Base-by-base conservation (phyloP, 768 basidiomycete genomes). In the Gelatoporia subvermispora region DNA sequence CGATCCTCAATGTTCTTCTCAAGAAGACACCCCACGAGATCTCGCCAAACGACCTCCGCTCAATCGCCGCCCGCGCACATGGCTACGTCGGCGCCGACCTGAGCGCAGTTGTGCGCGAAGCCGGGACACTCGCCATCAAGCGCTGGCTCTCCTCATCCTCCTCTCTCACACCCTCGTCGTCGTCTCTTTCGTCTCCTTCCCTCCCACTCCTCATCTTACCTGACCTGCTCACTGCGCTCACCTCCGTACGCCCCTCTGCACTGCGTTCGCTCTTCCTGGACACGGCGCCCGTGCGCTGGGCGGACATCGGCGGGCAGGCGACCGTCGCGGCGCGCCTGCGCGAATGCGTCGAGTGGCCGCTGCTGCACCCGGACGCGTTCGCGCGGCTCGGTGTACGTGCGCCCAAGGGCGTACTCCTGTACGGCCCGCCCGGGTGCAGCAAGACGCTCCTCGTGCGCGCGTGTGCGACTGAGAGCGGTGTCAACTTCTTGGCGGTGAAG, bases 51-150 rank as follows among this genome's bases (percentile, higher is more conserved):
- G 82, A 88, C 9, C 77, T 99, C 2, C 68, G 74, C 21, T 55
- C 73, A 2, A 67, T 97, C 16, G 86, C 94, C 0, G 74, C 79
- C 10, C 79, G 79, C 25, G 93, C 93, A 10, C 93, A 99, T 54
- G 96, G 96, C 0, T 98, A 94, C 63, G 96, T 99, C 40, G 96
- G 95, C 7, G 96, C 96, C 4, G 96, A 99, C 66, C 75, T 99
- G 38, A 84, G 85, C 25, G 91, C 93, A 0, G 82, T 97, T 46
- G 82, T 97, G 20, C 86, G 95, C 25, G 90, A 95, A 67, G 93
- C 93, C 8, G 94, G 94, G 2, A 93, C 93, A 2, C 66, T 82
- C 18, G 88, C 93, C 2, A 95, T 99, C 63, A 94, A 94, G 58
- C 82, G 86, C 16, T 88, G 82, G 81, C 68, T 87, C 22, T 68